A percentile compares a stretch with the other conserved stretches of the same genome.
Conservation (phyloP, 495 filamentous ascomycete species). For the Peziza echinospora region DNA sequence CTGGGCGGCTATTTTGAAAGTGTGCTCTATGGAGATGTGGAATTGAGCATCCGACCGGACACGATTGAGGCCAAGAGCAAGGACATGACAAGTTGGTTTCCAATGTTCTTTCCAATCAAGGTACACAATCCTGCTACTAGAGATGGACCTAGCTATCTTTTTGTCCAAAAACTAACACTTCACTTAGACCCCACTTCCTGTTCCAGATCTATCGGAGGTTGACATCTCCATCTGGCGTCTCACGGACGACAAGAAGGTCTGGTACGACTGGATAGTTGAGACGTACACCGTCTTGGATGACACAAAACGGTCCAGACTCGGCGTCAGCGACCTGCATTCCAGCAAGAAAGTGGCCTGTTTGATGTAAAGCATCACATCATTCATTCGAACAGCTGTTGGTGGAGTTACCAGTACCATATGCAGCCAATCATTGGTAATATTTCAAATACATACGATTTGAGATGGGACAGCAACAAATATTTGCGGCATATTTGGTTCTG, state of each 20-base stretch:
- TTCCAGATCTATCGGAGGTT: conserved; percentile 64
- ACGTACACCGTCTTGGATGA: conserved; percentile 42
- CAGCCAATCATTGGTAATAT: too few species aligned
- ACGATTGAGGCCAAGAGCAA: conserved; percentile 80
- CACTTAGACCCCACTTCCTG: conserved; percentile 64
- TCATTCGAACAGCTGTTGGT: too few species aligned
- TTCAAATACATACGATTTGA: too few species aligned
- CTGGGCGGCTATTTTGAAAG: conserved; percentile 91
- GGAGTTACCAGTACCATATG: too few species aligned
- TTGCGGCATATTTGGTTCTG: too few species aligned
- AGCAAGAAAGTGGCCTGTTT: conserved; percentile 79
- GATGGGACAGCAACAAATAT: too few species aligned
- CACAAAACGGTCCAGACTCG: conserved; percentile 47
- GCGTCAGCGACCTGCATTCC: conserved; percentile 63
- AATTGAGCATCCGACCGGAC: conserved; percentile 80
- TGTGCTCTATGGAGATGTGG: conserved; percentile 61
- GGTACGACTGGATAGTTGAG: conserved; percentile 97
- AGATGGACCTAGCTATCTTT: background rate
- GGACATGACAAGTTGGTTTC: conserved; percentile 98
- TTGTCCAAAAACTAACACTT: background rate
- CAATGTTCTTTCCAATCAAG: conserved; percentile 92
- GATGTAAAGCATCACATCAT: too few species aligned
- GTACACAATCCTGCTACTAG: conserved; percentile 27
- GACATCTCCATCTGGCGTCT: conserved; percentile 85
- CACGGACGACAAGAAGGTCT: conserved; percentile 86